Base-by-base conservation (phyloP, 1,284 basidiomycete species). In the Agaricales sp. region DNA sequence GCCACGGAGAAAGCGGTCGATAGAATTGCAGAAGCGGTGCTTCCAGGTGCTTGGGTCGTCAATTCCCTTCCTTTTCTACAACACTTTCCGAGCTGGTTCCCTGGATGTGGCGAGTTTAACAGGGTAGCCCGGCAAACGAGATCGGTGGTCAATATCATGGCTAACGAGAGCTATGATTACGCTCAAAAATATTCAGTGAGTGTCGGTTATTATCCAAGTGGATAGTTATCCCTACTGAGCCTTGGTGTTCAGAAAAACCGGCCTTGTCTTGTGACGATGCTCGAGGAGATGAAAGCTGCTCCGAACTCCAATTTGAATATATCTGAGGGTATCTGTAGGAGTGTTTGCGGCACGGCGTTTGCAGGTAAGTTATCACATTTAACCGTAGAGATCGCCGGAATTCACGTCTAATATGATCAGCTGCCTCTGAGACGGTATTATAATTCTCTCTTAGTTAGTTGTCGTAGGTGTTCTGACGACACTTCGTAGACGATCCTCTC, bases 51-150 rank as follows among this genome's bases (percentile, higher is more conserved):
- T 12, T 58, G 55, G 45, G 49, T 58, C 2, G 54, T 58, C 13
- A 51, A 54, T 25, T 20, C 45, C 6, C 11, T 54, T 18, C 52
- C 52, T n/a, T 18, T 49, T 24, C 41, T 58, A 35, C 53, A 53
- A 49, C 50, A 52, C 39, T 24, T 66, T 8, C 59, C 64, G 12
- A 56, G 55, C 25, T 63, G 64, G 65, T 55, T 55, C 45, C 62
- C 62, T 2, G 65, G 65, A 2, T 56, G 62, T 41, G n/a, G 30
- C 2, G 58, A 54, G 0, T 66, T 66, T 50, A 57, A 63, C 25
- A 51, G 47, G 16, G 12, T 43, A 14, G 56, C 57, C 21, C 52
- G 44, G 23, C 49, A 20, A 16, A 59, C 58, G 16, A 23, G 52
- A n/a, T 50, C 57, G 44, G 19, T 57, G 13, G 57, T 41, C 8